These are phyloP conservation scores for Boletus sp. DNA, from an alignment of 1,284 basidiomycete genomes.

Conservation along the genomic window DNA sequence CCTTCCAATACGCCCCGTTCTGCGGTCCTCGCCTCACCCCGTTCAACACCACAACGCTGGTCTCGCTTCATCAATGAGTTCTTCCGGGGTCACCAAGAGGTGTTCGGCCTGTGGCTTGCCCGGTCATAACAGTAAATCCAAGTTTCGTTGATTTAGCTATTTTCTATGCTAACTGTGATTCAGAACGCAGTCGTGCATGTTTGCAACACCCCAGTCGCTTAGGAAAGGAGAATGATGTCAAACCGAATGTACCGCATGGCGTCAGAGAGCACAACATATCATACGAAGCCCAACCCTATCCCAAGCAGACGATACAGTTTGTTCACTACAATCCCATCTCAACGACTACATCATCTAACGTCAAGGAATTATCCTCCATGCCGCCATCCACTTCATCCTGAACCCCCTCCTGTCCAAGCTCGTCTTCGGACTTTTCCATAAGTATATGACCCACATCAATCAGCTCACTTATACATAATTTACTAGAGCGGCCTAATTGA, in stretches of 20 bases:
- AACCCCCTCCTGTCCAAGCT: not conserved
- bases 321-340: not conserved
- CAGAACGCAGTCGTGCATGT: not conserved
- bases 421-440: not conserved
- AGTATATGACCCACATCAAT: not conserved
- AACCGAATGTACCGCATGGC: too few species aligned
- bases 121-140: not conserved
- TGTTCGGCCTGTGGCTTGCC: constrained; percentile 2
- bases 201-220: not conserved
- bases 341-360: not conserved
- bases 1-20: not conserved
- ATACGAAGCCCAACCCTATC: not conserved
- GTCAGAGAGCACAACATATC: too few species aligned
- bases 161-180: not conserved
- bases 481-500: not conserved
- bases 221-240: not conserved
- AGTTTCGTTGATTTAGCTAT: not conserved
- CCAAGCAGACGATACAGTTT: not conserved
- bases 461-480: not conserved
- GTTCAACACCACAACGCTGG: not conserved
- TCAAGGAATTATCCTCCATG: not conserved
- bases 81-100: not conserved
- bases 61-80: not conserved
- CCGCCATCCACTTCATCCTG: not conserved
- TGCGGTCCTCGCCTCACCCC: not conserved